Evolutionary conservation across 805 yeast species (phyloP).

Genomic region (Candida adriatica): DNA sequence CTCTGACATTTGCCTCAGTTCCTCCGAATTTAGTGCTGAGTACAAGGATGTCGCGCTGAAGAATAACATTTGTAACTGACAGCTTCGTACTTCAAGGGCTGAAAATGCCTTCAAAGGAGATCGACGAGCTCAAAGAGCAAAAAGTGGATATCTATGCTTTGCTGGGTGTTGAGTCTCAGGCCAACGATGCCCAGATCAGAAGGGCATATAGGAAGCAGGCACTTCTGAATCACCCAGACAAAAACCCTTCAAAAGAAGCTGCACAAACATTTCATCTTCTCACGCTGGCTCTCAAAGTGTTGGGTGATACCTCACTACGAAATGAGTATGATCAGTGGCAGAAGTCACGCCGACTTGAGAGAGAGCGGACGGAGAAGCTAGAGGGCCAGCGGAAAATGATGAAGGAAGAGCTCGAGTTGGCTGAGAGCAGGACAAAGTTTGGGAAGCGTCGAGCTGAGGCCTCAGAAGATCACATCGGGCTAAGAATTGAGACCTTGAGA

Average conservation of each 20-base stretch:
- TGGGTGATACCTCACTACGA: slow-evolving; percentile 76
- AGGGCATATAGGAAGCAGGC: slow-evolving; percentile 79
- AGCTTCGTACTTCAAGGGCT: too few species aligned
- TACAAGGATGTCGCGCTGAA: too few species aligned
- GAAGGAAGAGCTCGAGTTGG: slow-evolving; percentile 20
- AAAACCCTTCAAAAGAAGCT: slow-evolving; percentile 76
- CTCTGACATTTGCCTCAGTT: too few species aligned
- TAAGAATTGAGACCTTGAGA: slow-evolving; percentile 17
- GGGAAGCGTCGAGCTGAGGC: too few species aligned
- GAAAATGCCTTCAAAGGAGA: slow-evolving; percentile 15
- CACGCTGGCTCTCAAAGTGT: slow-evolving; percentile 75
- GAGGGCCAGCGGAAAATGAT: slow-evolving; percentile 13
- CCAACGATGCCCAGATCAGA: slow-evolving; percentile 59
- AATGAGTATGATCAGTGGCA: slow-evolving; percentile 57
- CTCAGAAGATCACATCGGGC: slow-evolving; percentile 11
- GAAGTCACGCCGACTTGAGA: slow-evolving; percentile 4
- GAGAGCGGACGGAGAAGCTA: slow-evolving; percentile 9
- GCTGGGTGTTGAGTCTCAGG: slow-evolving; percentile 56
- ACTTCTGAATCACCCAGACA: slow-evolving; percentile 75
- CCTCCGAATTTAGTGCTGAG: too few species aligned
- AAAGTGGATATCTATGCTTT: slow-evolving; percentile 42
- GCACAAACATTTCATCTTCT: slow-evolving; percentile 88
- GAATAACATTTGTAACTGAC: too few species aligned
- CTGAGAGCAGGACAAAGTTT: slow-evolving; percentile 12
- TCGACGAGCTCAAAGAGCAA: slow-evolving; percentile 13